These are phyloP conservation scores for Chlamydomonas incerta DNA, from an alignment of 139 green algal genomes.

Conservation along the genomic window DNA sequence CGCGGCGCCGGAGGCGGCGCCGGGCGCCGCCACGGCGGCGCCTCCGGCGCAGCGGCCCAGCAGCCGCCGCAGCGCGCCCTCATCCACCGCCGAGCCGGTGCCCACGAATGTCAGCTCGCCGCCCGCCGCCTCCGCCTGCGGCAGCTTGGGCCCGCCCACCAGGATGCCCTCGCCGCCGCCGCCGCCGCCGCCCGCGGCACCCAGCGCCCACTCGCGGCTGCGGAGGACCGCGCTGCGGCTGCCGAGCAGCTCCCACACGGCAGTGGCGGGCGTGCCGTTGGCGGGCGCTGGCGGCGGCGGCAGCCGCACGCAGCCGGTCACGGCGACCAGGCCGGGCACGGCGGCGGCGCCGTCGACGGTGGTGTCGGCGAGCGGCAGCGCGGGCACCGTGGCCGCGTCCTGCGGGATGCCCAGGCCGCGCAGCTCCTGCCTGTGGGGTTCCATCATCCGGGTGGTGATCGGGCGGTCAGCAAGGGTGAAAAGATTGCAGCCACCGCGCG, in stretches of 20 bases:
- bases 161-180: too few species aligned
- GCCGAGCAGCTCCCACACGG: not conserved
- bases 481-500: too few species aligned
- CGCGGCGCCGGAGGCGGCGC: not conserved
- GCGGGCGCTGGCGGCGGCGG: not conserved
- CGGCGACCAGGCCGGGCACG: not conserved
- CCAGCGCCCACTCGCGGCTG: constrained; percentile 11
- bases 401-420: not conserved
- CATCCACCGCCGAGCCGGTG: not conserved
- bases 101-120: constrained; percentile 30
- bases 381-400: not conserved
- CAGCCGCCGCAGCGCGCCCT: not conserved
- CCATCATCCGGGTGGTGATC: too few species aligned
- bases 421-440: constrained; percentile 12
- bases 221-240: not conserved
- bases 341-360: not conserved
- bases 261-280: not conserved
- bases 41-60: not conserved
- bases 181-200: not conserved
- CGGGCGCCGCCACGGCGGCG: not conserved
- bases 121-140: not conserved
- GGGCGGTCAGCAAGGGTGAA: too few species aligned
- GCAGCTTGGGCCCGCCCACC: not conserved
- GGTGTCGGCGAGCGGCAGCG: constrained; percentile 3
- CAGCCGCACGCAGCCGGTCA: constrained; percentile 11